Evolutionary conservation across 208 protist species (phyloP).

Genomic region (Lotmaria passim): DNA sequence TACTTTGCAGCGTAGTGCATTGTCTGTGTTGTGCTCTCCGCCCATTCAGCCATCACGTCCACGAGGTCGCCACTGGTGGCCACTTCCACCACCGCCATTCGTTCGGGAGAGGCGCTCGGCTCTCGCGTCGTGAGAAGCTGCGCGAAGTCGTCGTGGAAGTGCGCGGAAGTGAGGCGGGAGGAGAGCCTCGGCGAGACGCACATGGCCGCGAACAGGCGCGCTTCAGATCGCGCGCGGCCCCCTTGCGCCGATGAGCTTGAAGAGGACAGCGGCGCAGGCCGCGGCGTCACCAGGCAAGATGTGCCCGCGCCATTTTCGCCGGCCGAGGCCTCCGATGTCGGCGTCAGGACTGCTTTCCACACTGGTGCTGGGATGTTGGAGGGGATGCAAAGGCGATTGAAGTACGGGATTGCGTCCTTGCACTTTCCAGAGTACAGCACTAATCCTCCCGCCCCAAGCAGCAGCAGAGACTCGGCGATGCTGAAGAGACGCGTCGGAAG

Average conservation of each 20-base stretch:
- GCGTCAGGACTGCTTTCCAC: constrained; percentile 21
- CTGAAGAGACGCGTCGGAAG: constrained; percentile 47
- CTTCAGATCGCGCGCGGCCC: background rate
- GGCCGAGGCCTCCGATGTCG: background rate
- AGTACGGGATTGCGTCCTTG: constrained; percentile 41
- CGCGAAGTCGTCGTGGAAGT: constrained; percentile 13
- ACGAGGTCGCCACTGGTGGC: constrained; percentile 38
- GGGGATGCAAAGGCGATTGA: constrained; percentile 51
- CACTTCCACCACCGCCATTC: constrained; percentile 23
- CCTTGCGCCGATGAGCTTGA: constrained; percentile 5
- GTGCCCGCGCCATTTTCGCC: background rate
- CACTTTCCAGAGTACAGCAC: constrained; percentile 58
- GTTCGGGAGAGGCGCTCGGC: background rate
- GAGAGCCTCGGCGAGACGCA: constrained; percentile 33
- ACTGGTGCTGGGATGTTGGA: constrained; percentile 16
- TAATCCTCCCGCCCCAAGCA: constrained; percentile 44
- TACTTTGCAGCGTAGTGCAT: constrained; percentile 68
- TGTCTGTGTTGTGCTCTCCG: constrained; percentile 53
- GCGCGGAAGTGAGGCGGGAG: constrained; percentile 11
- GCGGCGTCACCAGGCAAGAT: background rate
- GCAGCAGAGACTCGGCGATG: constrained; percentile 40
- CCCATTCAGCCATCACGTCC: constrained; percentile 61
- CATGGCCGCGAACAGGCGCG: constrained; percentile 21
- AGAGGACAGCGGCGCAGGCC: background rate
- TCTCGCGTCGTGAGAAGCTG: background rate